Evolutionary conservation across 106 monocot genomes (phyloP), one percentile per base, ranked within the genome.

Genomic region (Xerophyta viscosa): DNA sequence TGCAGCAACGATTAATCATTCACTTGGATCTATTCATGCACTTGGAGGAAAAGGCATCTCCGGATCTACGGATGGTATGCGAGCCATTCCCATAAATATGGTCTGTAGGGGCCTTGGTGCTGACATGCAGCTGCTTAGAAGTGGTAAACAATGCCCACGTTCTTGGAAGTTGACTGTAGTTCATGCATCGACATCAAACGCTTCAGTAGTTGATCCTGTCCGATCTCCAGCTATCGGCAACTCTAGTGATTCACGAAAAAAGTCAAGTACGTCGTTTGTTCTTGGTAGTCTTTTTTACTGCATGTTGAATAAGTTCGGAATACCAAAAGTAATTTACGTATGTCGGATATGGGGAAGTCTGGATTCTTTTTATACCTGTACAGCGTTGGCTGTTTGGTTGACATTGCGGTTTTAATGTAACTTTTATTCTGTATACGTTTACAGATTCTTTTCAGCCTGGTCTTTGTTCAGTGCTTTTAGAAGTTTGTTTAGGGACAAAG

Each of bases 181-280:
- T 57, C 51, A 30, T 56, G 66, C 71, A 42, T 81, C 84, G 42
- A 49, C 47, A 7, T 69, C 74, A 37, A 60, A 73, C 29, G 72
- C 72, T 50, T 69, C 71, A 1, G 66, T 90, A 13, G 50, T 36
- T 31, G 71, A 77, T 56, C 74, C 74, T 28, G 63, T 74, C 65
- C 39, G 71, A 33, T 6, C 52, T 48, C 57, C 60, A 41, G 56
- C 60, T 31, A 62, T 15, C 45, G 47, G 52, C 25, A 69, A 47
- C 14, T 23, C 57, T 29, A 48, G 44, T 24, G 65, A 55, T 48
- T 55, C 76, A 13, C 56, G 18, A 50, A 83, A 71, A 60, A 92
- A 82, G 67, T 63, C 92, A 71, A 66, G 92, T 92, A 62, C 68
- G 62, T 22, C 21, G n/a, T 42, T 50, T 24, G 27, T 23, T 8